Percentiles rank a stretch among this genome's conserved stretches.
Evolutionary conservation across 176 grass and related monocot genomes (phyloP).

Genomic region (Juncus effusus): DNA sequence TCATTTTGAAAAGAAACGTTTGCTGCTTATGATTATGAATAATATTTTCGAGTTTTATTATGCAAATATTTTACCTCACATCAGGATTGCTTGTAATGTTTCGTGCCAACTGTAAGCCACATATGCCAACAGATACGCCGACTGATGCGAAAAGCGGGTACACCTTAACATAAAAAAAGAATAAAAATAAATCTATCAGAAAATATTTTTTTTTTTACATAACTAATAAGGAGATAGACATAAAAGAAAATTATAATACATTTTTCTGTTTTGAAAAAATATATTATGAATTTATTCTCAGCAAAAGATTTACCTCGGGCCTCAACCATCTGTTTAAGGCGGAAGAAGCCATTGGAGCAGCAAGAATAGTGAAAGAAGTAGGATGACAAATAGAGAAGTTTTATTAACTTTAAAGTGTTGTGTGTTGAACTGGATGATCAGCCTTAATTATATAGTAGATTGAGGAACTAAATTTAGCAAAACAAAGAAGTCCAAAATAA

Average conservation of each 20-base stretch:
- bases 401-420: no score
- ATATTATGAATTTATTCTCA: no score
- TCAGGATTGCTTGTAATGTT: background rate
- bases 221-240: no score
- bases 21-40: background rate
- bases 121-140: slow-evolving; percentile 44
- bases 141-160: slow-evolving; percentile 5
- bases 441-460: background rate
- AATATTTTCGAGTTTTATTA: slow-evolving; percentile 4
- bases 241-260: background rate
- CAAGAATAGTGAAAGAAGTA: background rate
- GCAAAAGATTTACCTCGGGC: slow-evolving; percentile 17
- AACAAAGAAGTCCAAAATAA: background rate
- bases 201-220: background rate
- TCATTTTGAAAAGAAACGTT: no score
- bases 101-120: slow-evolving; percentile 52
- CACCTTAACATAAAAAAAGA: slow-evolving; percentile 15
- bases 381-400: background rate
- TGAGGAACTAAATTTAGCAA: slow-evolving; percentile 8
- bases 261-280: background rate
- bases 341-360: background rate
- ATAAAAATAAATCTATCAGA: background rate
- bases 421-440: background rate
- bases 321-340: slow-evolving; percentile 15
- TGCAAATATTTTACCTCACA: no score